Conservation (phyloP, 192 early-diverging fungal genomes). For the Podila epigama region DNA sequence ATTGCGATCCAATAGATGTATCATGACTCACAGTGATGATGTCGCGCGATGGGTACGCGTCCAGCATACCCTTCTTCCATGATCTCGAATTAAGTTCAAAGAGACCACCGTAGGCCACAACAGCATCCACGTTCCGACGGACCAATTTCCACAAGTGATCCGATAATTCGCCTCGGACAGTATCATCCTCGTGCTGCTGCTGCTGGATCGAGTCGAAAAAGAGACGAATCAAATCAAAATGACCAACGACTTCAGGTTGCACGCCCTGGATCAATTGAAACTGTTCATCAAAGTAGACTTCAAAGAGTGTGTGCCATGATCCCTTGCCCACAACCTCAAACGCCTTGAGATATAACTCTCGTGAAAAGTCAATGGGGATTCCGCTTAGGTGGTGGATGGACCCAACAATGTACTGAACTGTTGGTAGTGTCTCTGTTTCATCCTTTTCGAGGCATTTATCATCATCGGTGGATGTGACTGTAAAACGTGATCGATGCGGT, state of each 20-base stretch:
- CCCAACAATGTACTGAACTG: conserved; percentile 90
- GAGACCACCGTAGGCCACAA: conserved; percentile 81
- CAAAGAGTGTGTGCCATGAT: conserved; percentile 63
- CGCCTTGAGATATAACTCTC: conserved; percentile 62
- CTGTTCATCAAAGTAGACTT: conserved; percentile 90
- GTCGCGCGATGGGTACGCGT: conserved; percentile 90
- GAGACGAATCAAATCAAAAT: conserved; percentile 94
- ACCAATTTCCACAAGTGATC: conserved; percentile 57
- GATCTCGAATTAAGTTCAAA: conserved; percentile 96
- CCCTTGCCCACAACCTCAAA: conserved; percentile 41
- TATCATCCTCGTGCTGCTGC: background rate
- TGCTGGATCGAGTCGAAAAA: conserved; percentile 61
- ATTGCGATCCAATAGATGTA: background rate
- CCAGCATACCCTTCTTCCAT: conserved; percentile 86
- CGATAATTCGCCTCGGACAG: conserved; percentile 25
- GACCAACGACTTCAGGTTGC: conserved; percentile 88
- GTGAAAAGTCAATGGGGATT: conserved; percentile 86
- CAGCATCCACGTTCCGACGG: conserved; percentile 83
- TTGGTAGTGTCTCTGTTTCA: conserved; percentile 4
- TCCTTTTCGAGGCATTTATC: background rate
- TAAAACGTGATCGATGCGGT: conserved; percentile 14
- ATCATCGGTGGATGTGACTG: background rate
- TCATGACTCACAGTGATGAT: conserved; percentile 69
- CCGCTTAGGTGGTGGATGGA: conserved; percentile 89
- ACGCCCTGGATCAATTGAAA: conserved; percentile 73